Evolutionary conservation across 225 moss, liverwort and hornwort species (phyloP), one percentile per base, ranked within the genome.

Genomic region (Ulota crispa): DNA sequence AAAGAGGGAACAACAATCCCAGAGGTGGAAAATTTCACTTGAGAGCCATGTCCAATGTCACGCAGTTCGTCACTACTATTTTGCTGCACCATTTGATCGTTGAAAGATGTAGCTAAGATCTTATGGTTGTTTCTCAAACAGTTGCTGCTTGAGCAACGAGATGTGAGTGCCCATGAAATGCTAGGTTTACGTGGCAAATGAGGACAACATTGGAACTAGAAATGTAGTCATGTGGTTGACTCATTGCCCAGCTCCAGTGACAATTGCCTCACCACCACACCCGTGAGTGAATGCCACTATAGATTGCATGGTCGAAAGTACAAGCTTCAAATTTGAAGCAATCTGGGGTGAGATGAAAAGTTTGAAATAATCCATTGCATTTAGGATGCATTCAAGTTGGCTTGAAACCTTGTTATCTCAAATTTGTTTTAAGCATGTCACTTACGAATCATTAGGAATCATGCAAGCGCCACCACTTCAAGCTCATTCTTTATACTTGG

Each of bases 161-260:
- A 87, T 68, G n/a, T 76, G 76, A 55, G 73, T 70, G 66, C 54
- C 68, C 80, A 90, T 27, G 53, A 70, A 84, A 9, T 86, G 76
- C 84, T 84, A 88, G 19, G 79, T 75, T 74, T 75, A 80, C 71
- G 19, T 39, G 27, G 74, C 88, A 8, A 88, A 28, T 12, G 73
- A 76, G 21, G 56, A 69, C 16, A 86, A 20, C 19, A 73, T 18
- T 7, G 90, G 90, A 34, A 27, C 80, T 70, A 88, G 15, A 36
- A 80, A 32, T 70, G 80, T 6, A 42, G 75, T 80, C 23, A 86
- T 53, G n/a, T 84, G 79, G 52, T 76, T 34, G 19, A 88, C 90
- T 32, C 61, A 36, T 32, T 86, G 84, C 68, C 88, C 90, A 52
- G 82, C 84, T 76, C 88, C 86, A 50, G 86, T 83, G 9, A 90